Evolutionary conservation across 441 rosid species (phyloP), one percentile per base, ranked within the genome.

Genomic region (Erodium texanum): DNA sequence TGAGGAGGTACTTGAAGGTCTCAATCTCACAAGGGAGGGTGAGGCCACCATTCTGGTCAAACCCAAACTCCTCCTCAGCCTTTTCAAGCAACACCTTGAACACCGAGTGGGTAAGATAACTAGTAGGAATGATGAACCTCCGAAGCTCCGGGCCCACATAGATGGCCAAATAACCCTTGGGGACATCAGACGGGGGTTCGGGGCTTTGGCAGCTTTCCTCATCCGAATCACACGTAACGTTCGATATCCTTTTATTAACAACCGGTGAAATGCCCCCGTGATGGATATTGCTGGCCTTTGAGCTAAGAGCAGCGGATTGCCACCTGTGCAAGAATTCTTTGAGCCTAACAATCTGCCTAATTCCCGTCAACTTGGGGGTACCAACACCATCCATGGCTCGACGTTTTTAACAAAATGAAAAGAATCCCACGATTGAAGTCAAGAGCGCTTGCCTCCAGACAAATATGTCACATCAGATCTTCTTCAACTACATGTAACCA

Each of bases 11-110:
- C 81, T 92, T 89, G 77, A 92, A 92, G 50, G 98, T 92, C 87
- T 92, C 95, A 22, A 84, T 91, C 87, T 92, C 98, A 22, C 98
- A 92, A 24, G 98, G 98, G 67, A 92, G 82, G 1, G 95, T 92
- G 67, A 92, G 88, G 0, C 83, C 96, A 6, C 95, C 92, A 0
- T 79, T 77, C 61, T 88, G 93, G 79, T 92, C 87, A 32, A 32
- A 32, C 36, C 36, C 36, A 32, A 32, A 32, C 36, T 92, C 96
- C 81, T 92, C 96, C 81, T 88, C 96, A 9, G 81, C 93, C 71
- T 92, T 89, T 71, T 84, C 92, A 70, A 92, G 79, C 82, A 92
- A 76, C 64, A 85, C 85, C 79, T 89, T 88, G 79, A 92, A 92
- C 19, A 89, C 76, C 23, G 85, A 73, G 73, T 92, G 98, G 80